Conservation (phyloP, 2,329 filamentous ascomycete genomes). For the Alternaria angustiovoidea region DNA sequence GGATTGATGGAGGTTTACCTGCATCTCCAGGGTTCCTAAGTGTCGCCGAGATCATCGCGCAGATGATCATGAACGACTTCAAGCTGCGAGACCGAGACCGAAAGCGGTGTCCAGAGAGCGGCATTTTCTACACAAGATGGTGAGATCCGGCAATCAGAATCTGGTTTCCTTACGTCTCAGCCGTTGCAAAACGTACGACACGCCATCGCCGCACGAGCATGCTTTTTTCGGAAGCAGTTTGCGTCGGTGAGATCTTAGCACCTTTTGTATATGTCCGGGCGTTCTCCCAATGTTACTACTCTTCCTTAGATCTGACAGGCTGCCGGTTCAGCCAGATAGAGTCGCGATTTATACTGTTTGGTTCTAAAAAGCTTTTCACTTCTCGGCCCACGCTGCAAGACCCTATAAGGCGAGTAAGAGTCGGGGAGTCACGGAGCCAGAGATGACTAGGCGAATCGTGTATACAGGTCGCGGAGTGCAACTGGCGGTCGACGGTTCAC, state of each 20-base stretch:
- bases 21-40: not conserved
- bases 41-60: not conserved
- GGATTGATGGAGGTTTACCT: not conserved
- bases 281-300: not conserved
- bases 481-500: not conserved
- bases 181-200: not conserved
- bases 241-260: constrained; percentile 1
- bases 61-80: not conserved
- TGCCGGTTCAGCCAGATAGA: not conserved
- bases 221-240: not conserved
- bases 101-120: not conserved
- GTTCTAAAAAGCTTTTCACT: not conserved
- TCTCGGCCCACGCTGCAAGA: not conserved
- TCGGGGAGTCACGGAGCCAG: not conserved
- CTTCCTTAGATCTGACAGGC: not conserved
- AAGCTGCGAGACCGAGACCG: not conserved
- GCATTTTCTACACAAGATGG: not conserved
- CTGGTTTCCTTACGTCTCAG: not conserved
- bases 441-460: not conserved
- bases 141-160: not conserved
- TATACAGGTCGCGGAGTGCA: not conserved
- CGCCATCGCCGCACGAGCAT: not conserved
- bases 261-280: not conserved
- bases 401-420: not conserved
- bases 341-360: not conserved